Percentiles rank a stretch among this genome's conserved stretches.
Evolutionary conservation across 768 basidiomycete genomes (phyloP).

Genomic region (Psilocybe cubensis): DNA sequence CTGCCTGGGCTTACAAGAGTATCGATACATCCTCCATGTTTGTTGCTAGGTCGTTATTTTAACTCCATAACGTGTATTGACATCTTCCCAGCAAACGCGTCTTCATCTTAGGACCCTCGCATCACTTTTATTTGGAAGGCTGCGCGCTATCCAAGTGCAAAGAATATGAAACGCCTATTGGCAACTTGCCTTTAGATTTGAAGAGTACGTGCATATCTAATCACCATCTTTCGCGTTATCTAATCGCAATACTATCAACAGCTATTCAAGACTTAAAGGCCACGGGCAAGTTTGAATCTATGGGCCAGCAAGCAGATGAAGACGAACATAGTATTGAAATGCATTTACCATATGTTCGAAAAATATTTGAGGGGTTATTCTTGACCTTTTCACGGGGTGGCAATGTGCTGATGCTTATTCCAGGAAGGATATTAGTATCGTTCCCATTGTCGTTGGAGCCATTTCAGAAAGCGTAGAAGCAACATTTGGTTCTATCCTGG

Average conservation of each 20-base stretch:
- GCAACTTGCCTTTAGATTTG: conserved; percentile 76
- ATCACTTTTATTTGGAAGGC: conserved; percentile 85
- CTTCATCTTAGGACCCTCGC: conserved; percentile 95
- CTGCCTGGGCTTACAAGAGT: conserved; percentile 95
- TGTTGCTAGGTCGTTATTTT: conserved; percentile 29
- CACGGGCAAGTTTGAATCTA: conserved; percentile 71
- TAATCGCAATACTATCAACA: conserved; percentile 27
- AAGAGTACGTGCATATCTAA: conserved; percentile 57
- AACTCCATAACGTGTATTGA: conserved; percentile 4
- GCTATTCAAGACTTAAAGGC: conserved; percentile 67
- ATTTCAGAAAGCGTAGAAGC: conserved; percentile 64
- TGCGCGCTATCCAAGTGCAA: conserved; percentile 86
- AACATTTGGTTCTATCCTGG: conserved; percentile 70
- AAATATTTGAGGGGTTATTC: conserved; percentile 76
- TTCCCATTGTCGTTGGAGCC: conserved; percentile 90
- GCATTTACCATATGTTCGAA: conserved; percentile 92
- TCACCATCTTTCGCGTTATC: neutral
- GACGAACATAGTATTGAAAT: conserved; percentile 98
- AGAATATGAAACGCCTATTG: conserved; percentile 85
- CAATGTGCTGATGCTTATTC: neutral
- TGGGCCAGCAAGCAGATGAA: conserved; percentile 76
- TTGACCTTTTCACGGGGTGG: neutral
- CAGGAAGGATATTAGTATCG: conserved; percentile 77
- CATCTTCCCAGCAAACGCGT: conserved; percentile 71
- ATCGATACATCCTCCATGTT: conserved; percentile 85